phyloP scores from a whole-genome alignment of 495 filamentous ascomycete genomes.

The Lichenothelia convexa region DNA sequence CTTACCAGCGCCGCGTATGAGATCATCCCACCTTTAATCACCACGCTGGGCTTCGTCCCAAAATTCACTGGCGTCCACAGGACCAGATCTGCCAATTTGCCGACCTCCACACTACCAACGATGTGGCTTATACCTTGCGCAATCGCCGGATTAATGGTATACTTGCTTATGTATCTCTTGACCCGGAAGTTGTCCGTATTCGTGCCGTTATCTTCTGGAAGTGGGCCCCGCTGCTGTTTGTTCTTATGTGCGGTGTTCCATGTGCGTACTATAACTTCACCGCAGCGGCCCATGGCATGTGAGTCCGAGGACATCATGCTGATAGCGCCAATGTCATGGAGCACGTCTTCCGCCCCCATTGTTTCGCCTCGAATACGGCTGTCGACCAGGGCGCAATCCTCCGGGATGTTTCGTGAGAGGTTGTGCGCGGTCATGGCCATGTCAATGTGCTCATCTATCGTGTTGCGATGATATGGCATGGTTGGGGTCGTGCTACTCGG shows the following conservation, averaged over 20 bases:
- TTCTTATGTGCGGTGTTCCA: slow-evolving; percentile 99
- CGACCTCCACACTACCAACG: slow-evolving; percentile 73
- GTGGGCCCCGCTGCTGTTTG: slow-evolving; percentile 61
- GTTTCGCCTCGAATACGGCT: slow-evolving; percentile 89
- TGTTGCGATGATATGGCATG: slow-evolving; percentile 79
- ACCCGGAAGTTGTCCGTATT: slow-evolving; percentile 86
- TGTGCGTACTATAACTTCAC: slow-evolving; percentile 84
- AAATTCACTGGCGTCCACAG: slow-evolving; percentile 78
- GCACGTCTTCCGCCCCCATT: slow-evolving; percentile 91
- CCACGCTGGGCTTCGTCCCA: slow-evolving; percentile 65
- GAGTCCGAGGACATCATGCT: slow-evolving; percentile 97
- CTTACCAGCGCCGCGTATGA: slow-evolving; percentile 68
- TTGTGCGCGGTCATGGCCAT: slow-evolving; percentile 99
- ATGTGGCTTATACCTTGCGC: slow-evolving; percentile 86
- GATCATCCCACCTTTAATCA: slow-evolving; percentile 91
- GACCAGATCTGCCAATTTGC: slow-evolving; percentile 83
- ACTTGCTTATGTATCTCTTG: slow-evolving; percentile 88
- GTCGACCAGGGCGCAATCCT: slow-evolving; percentile 93
- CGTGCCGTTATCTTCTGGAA: slow-evolving; percentile 63
- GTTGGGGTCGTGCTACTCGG: slow-evolving; percentile 90
- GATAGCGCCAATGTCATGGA: slow-evolving; percentile 91
- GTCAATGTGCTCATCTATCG: slow-evolving; percentile 90
- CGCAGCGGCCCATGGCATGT: slow-evolving; percentile 94
- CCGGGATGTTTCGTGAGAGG: slow-evolving; percentile 74
- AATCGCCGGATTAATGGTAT: slow-evolving; percentile 91